Conservation (phyloP, 768 basidiomycete genomes). For the Leccinum arenicola region DNA sequence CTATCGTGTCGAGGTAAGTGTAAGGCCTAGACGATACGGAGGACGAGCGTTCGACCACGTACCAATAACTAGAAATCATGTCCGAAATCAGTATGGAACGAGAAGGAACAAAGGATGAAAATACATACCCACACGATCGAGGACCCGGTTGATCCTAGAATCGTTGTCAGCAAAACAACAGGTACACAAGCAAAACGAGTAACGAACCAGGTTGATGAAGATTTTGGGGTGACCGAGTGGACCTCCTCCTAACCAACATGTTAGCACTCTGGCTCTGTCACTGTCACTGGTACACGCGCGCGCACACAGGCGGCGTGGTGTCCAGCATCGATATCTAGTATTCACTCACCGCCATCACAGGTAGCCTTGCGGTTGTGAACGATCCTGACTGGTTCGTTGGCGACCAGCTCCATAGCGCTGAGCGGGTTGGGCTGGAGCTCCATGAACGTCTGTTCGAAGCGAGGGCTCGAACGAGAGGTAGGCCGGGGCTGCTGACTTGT, state of each 20-base stretch:
- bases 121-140: conserved; percentile 83
- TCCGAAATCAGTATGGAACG: conserved; percentile 1
- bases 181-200: not conserved
- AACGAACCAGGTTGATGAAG: conserved; percentile 87
- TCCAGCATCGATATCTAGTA: not conserved
- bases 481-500: conserved; percentile 75
- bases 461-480: conserved; percentile 55
- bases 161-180: conserved; percentile 3
- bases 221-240: conserved; percentile 96
- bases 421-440: conserved; percentile 85
- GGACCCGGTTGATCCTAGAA: conserved; percentile 83
- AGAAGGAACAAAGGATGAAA: conserved; percentile 5
- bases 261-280: conserved; percentile 12
- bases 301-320: not conserved
- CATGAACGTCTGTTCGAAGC: conserved; percentile 91
- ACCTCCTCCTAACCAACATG: conserved; percentile 67
- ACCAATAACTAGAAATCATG: conserved; percentile 47
- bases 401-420: conserved; percentile 89
- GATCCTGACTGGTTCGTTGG: conserved; percentile 79
- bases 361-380: conserved; percentile 81
- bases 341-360: conserved; percentile 89
- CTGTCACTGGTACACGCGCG: not conserved
- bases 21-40: not conserved
- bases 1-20: conserved; percentile 37
- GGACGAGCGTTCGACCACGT: conserved; percentile 16